These are phyloP conservation scores for Monosporascus sp. DNA, from an alignment of 2,329 filamentous ascomycete species.

Conservation along the genomic window DNA sequence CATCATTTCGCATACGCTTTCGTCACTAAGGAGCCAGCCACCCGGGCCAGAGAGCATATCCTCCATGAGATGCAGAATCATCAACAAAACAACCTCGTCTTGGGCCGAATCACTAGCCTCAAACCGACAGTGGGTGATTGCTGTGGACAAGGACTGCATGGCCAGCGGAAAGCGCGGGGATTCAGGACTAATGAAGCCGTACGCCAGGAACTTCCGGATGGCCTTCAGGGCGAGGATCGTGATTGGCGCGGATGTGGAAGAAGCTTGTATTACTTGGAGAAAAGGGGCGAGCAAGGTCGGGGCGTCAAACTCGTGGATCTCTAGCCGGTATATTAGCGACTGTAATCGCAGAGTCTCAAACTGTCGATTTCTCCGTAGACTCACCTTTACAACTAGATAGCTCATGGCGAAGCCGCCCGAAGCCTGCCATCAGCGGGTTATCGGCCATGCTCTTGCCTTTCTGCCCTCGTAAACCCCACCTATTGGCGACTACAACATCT, in stretches of 20 bases:
- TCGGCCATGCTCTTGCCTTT: constrained; percentile 97
- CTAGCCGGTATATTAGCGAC: constrained; percentile 34
- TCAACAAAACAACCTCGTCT: constrained; percentile 89
- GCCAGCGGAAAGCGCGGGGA: constrained; percentile 86
- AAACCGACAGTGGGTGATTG: constrained; percentile 95
- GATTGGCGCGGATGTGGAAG: constrained; percentile 91
- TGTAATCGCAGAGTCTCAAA: too few relatives aligned
- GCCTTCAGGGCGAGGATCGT: constrained; percentile 91
- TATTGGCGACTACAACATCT: constrained; percentile 63
- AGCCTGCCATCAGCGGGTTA: constrained; percentile 92
- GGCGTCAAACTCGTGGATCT: constrained; percentile 85
- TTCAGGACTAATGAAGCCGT: constrained; percentile 78
- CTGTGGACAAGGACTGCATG: constrained; percentile 91
- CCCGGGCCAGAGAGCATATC: constrained; percentile 94
- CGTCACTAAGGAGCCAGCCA: constrained; percentile 89
- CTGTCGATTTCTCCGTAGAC: constrained; percentile 4
- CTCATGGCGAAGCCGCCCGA: constrained; percentile 83
- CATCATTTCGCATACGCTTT: constrained; percentile 99
- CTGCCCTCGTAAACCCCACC: constrained; percentile 92
- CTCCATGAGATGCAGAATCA: constrained; percentile 97
- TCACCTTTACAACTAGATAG: constrained; percentile 78
- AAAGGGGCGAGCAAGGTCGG: constrained; percentile 88
- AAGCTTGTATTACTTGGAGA: constrained; percentile 92
- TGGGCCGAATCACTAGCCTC: constrained; percentile 93
- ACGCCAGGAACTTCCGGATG: constrained; percentile 93